Base-by-base conservation (phyloP, 176 grass and related monocot species). In the Eragrostis nindensis region DNA sequence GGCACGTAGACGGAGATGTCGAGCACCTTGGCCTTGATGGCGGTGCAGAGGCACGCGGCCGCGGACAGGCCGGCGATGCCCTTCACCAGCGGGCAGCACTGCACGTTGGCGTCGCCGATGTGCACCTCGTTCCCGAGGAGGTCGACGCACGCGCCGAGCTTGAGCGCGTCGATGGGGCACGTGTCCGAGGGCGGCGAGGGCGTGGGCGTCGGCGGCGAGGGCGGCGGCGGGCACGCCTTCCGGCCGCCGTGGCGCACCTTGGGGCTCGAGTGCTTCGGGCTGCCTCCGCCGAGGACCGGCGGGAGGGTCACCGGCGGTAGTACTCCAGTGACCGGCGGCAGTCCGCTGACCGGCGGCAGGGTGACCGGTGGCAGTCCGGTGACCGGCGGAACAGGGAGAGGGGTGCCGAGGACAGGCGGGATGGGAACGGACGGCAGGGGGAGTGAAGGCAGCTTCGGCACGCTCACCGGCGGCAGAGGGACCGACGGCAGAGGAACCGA, bases 1-100 rank as follows among this genome's bases (percentile, higher is more conserved):
- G 91, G 91, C 46, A 90, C 67, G 76, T 82, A 84, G 24, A 87
- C 13, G 38, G 65, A 74, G 80, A 87, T 30, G 81, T 90, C 72
- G 18, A 93, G 77, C 76, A 93, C 44, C 84, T 87, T 90, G 44
- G 67, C 91, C 80, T 93, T 93, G 77, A 93, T 87, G 38, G 91
- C 82, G n/a, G 91, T 93, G 84, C 91, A 93, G 17, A 93, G 76
- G 76, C 91, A 93, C 26, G 73, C 87, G 19, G 87, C 87, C 6
- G 84, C 91, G 1, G 80, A 79, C 19, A 82, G 52, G 1, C 91
- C 84, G 61, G 84, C 62, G 30, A 90, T 10, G 62, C 87, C 91
- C 53, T 67, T 19, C 38, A 93, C 73, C 1, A 90, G 66, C 22
- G 77, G 67, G 84, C 91, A 93, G 87, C 91, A 93, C 81, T 82